phyloP scores from a whole-genome alignment of 345 rosid genomes.

The Salix brachista region DNA sequence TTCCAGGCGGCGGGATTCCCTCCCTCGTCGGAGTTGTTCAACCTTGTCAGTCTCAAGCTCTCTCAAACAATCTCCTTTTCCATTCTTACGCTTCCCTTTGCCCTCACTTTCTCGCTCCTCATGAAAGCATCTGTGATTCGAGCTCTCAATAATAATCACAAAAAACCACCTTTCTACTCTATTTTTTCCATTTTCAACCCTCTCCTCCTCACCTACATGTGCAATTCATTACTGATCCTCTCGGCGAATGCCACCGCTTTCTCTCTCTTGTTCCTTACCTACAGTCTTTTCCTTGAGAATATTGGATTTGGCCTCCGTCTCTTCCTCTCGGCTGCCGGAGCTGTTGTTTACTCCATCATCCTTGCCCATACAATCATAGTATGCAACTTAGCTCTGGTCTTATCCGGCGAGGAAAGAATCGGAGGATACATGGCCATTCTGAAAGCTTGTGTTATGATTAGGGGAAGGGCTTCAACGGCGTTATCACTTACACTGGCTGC shows the following conservation, averaged over 20 bases:
- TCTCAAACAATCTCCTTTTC: conserved; percentile 66
- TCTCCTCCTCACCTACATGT: conserved; percentile 46
- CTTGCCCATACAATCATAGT: conserved; percentile 59
- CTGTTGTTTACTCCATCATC: conserved; percentile 56
- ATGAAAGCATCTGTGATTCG: conserved; percentile 59
- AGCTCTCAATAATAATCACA: conserved; percentile 10
- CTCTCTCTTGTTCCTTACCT: conserved; percentile 50
- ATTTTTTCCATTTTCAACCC: conserved; percentile 35
- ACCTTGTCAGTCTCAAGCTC: conserved; percentile 53
- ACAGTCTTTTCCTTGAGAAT: conserved; percentile 27
- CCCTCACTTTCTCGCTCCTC: conserved; percentile 62
- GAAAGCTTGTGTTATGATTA: conserved; percentile 55
- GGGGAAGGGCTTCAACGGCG: conserved; percentile 63
- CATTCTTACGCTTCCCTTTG: conserved; percentile 61
- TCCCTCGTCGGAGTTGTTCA: conserved; percentile 46
- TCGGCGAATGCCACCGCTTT: conserved; percentile 76
- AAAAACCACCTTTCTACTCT: conserved; percentile 30
- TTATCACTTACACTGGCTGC: conserved; percentile 60
- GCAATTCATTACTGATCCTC: conserved; percentile 50
- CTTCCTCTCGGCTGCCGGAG: conserved; percentile 49
- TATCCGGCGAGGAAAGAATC: conserved; percentile 42
- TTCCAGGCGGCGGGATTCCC: conserved; percentile 72
- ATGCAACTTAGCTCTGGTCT: conserved; percentile 63
- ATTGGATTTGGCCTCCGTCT: conserved; percentile 32
- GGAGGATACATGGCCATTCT: conserved; percentile 60